Percentiles rank a stretch among this genome's conserved stretches.
These are phyloP conservation scores for Plasmodium coatneyi DNA, from an alignment of 169 alveolate species.

Conservation along the genomic window DNA sequence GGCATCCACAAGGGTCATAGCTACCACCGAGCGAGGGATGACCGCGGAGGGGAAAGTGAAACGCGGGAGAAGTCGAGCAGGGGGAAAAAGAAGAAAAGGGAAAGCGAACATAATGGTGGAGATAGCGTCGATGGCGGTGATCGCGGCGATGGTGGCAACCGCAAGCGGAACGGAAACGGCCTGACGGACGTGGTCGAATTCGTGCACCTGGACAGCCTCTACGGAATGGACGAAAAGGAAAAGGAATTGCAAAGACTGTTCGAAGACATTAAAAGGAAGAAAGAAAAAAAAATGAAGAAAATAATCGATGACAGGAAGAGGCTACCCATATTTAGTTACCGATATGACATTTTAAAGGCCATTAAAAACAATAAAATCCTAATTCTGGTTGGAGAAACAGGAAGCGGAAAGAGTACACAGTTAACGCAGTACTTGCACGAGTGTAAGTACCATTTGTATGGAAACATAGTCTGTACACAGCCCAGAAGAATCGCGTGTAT, in stretches of 20 bases:
- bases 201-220: conserved; percentile 77
- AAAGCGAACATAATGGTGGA: neutral
- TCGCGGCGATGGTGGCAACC: neutral
- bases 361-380: conserved; percentile 93
- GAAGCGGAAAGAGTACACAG: conserved; percentile 99
- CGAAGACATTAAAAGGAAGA: conserved; percentile 73
- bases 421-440: conserved; percentile 98
- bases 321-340: conserved; percentile 95
- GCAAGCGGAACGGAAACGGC: conserved; percentile 74
- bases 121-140: neutral
- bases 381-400: conserved; percentile 99
- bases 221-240: conserved; percentile 78
- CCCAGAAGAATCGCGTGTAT: conserved; percentile 99
- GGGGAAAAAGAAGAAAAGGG: conserved; percentile 26
- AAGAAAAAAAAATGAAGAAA: conserved; percentile 76
- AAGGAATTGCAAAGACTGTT: conserved; percentile 55
- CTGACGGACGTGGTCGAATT: conserved; percentile 79
- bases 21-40: neutral
- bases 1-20: neutral
- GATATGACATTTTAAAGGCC: conserved; percentile 93
- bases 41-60: neutral
- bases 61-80: neutral
- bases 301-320: conserved; percentile 83
- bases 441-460: conserved; percentile 95
- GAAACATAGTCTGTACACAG: conserved; percentile 98